Evolutionary conservation across 495 filamentous ascomycete genomes (phyloP).

Genomic region (Letharia columbiana): DNA sequence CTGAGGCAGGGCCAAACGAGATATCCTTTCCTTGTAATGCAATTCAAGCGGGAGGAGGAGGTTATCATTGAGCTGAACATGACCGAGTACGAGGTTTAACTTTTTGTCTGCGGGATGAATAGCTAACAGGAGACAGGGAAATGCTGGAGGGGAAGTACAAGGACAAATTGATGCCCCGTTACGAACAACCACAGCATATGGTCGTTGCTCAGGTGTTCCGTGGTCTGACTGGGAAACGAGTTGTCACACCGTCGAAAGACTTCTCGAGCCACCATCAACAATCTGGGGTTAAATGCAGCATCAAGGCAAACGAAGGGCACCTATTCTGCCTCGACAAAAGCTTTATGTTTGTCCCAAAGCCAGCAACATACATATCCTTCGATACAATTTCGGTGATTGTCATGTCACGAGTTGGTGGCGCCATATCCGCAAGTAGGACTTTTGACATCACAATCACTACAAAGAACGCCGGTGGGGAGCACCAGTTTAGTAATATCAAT

Average conservation of each 20-base stretch:
- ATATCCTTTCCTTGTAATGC: conserved; percentile 99
- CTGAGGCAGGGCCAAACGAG: conserved; percentile 95
- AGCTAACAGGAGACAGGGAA: conserved; percentile 36
- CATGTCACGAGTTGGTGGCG: conserved; percentile 91
- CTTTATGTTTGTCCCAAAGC: conserved; percentile 98
- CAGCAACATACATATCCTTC: conserved; percentile 89
- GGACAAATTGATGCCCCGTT: conserved; percentile 75
- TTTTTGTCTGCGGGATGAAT: neutral
- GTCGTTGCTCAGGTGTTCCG: conserved; percentile 93
- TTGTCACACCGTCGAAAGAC: conserved; percentile 86
- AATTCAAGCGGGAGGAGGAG: conserved; percentile 96
- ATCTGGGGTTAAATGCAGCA: conserved; percentile 95
- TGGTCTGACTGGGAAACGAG: conserved; percentile 85
- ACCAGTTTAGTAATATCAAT: conserved; percentile 98
- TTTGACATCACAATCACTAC: conserved; percentile 92
- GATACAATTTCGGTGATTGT: conserved; percentile 83
- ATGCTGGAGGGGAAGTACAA: conserved; percentile 75
- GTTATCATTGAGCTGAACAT: conserved; percentile 95
- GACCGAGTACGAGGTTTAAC: conserved; percentile 58
- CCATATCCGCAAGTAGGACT: conserved; percentile 85
- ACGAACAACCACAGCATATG: conserved; percentile 83
- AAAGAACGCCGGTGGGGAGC: conserved; percentile 68
- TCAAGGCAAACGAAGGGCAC: conserved; percentile 97
- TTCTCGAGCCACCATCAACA: conserved; percentile 84
- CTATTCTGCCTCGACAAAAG: conserved; percentile 96